A percentile compares a stretch with the other conserved stretches of the same genome.
phyloP scores from a whole-genome alignment of 768 basidiomycete genomes.

The Tylopilus sp. region DNA sequence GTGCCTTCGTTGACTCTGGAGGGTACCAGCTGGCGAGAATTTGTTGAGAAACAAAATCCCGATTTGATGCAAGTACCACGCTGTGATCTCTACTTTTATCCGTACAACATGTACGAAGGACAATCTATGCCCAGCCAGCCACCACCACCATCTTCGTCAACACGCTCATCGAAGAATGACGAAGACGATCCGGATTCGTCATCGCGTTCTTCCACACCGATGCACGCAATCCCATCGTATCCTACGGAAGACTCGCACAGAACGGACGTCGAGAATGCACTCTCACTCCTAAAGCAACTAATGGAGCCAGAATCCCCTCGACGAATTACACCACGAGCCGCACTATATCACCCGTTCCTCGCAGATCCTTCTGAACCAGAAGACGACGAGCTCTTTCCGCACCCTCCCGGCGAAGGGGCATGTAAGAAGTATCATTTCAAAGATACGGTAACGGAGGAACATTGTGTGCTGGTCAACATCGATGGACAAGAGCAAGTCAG shows the following conservation, averaged over 20 bases:
- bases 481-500: constrained; percentile 33
- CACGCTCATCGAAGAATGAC: constrained; percentile 19
- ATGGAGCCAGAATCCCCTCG: constrained; percentile 76
- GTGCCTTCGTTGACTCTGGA: constrained; percentile 70
- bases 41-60: constrained; percentile 80
- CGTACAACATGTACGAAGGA: constrained; percentile 39
- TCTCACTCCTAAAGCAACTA: constrained; percentile 71
- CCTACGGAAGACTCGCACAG: constrained; percentile 40
- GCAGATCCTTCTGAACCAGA: constrained; percentile 41
- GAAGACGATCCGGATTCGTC: constrained; percentile 15
- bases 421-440: constrained; percentile 60
- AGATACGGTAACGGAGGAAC: constrained; percentile 58
- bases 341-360: constrained; percentile 80
- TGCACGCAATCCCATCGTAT: constrained; percentile 14
- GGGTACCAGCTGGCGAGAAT: constrained; percentile 66
- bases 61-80: constrained; percentile 50
- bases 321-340: constrained; percentile 72
- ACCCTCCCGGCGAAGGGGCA: constrained; percentile 62
- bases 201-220: constrained; percentile 23
- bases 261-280: constrained; percentile 57
- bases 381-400: constrained; percentile 70
- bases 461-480: constrained; percentile 44
- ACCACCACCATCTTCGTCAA: constrained; percentile 36
- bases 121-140: constrained; percentile 18
- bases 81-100: constrained; percentile 53